Conservation (phyloP, 164 flowering plant species). For the Stephania yunnanensis region DNA sequence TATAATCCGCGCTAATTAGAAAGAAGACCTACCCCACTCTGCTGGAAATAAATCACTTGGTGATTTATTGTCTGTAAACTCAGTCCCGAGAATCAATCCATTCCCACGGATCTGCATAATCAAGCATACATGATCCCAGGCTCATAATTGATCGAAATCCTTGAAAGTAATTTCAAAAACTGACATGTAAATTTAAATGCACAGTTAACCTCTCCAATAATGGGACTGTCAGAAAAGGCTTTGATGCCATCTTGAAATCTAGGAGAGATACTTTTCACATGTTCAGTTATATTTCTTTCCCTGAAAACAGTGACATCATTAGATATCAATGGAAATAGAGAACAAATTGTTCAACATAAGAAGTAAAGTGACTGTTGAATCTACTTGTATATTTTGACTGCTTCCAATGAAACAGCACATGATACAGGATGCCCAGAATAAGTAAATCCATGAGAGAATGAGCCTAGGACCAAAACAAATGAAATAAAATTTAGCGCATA, state of each 20-base stretch:
- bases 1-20: neutral
- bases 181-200: neutral
- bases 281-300: conserved; percentile 77
- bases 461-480: conserved; percentile 36
- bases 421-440: conserved; percentile 98
- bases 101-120: conserved; percentile 80
- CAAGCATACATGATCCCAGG: neutral
- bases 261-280: conserved; percentile 57
- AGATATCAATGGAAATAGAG: neutral
- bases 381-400: conserved; percentile 87
- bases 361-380: neutral
- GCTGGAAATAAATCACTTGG: conserved; percentile 89
- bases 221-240: conserved; percentile 81
- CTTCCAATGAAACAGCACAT: conserved; percentile 94
- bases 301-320: conserved; percentile 31
- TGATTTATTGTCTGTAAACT: conserved; percentile 87
- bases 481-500: conserved; percentile 6
- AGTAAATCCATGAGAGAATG: conserved; percentile 92
- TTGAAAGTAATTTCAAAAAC: neutral
- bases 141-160: conserved; percentile 7
- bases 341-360: neutral
- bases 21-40: conserved; percentile 73
- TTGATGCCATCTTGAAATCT: conserved; percentile 82
- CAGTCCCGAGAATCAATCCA: conserved; percentile 88
- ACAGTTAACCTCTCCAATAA: conserved; percentile 79